Percentiles rank a stretch among this genome's conserved stretches.
These are phyloP conservation scores for Alternaria sp. DNA, from an alignment of 2,329 filamentous ascomycete genomes.

Conservation along the genomic window DNA sequence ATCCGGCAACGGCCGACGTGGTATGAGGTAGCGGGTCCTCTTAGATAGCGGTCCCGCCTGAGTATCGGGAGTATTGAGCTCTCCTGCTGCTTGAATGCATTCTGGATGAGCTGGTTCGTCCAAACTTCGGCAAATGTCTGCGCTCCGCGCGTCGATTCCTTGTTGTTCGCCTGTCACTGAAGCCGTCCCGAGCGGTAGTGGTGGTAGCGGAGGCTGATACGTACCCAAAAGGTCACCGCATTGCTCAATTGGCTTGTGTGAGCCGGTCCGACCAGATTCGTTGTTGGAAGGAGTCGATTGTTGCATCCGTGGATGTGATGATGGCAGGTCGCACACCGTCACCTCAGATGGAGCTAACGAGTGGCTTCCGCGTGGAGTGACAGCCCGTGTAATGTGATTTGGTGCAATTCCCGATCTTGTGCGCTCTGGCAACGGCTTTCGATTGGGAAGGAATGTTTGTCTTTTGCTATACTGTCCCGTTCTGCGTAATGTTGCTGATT, in stretches of 20 bases:
- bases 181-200: constrained; percentile 13
- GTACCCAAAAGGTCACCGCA: not conserved
- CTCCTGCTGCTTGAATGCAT: not conserved
- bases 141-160: not conserved
- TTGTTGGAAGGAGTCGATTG: constrained; percentile 1
- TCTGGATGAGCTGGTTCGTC: not conserved
- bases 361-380: constrained; percentile 20
- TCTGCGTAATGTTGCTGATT: not conserved
- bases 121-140: not conserved
- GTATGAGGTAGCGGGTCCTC: not conserved
- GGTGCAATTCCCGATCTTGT: constrained; percentile 2
- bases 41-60: not conserved
- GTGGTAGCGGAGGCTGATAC: constrained; percentile 16
- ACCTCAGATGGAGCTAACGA: constrained; percentile 2
- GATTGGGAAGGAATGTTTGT: not conserved
- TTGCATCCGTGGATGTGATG: constrained; percentile 24
- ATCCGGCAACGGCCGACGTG: not conserved
- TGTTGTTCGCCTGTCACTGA: not conserved
- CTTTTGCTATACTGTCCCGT: constrained; percentile 3
- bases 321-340: constrained; percentile 18
- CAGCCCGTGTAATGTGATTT: constrained; percentile 21
- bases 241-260: not conserved
- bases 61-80: not conserved
- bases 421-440: not conserved
- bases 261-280: not conserved